These are phyloP conservation scores for Eutypa lata DNA, from an alignment of 2,329 filamentous ascomycete species.

Conservation along the genomic window DNA sequence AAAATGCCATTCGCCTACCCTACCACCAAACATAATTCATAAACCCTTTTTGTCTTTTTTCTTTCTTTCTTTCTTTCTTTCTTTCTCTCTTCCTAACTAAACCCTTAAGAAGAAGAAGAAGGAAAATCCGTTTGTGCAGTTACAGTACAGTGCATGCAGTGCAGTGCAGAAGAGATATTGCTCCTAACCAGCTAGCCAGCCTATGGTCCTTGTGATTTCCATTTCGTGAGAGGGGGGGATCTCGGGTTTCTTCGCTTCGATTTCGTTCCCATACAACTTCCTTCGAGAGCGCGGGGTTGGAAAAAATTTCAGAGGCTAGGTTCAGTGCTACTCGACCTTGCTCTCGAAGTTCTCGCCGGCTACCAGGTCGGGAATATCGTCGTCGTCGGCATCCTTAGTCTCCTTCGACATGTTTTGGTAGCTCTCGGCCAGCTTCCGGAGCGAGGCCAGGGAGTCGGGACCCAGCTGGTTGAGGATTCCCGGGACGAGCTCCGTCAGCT, in stretches of 20 bases:
- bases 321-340: slow-evolving; percentile 79
- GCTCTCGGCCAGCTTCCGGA: slow-evolving; percentile 97
- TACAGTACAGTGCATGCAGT: too few relatives aligned
- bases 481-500: slow-evolving; percentile 98
- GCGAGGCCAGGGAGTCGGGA: slow-evolving; percentile 93
- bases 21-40: not conserved
- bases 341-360: slow-evolving; percentile 97
- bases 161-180: too few relatives aligned
- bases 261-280: too few relatives aligned
- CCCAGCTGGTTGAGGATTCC: slow-evolving; percentile 99
- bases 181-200: too few relatives aligned
- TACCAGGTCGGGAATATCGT: slow-evolving; percentile 96
- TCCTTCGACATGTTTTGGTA: slow-evolving; percentile 99
- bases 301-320: not conserved
- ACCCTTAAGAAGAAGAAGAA: too few relatives aligned
- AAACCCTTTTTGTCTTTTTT: slow-evolving; percentile 1
- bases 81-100: too few relatives aligned
- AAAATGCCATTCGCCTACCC: slow-evolving; percentile 9
- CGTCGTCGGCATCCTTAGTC: slow-evolving; percentile 77
- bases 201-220: too few relatives aligned
- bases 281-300: too few relatives aligned
- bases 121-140: too few relatives aligned
- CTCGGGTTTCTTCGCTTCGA: too few relatives aligned
- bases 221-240: too few relatives aligned
- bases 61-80: not conserved